Base-by-base conservation (phyloP, 371 early-diverging fungal genomes). In the Mucor lusitanicus region DNA sequence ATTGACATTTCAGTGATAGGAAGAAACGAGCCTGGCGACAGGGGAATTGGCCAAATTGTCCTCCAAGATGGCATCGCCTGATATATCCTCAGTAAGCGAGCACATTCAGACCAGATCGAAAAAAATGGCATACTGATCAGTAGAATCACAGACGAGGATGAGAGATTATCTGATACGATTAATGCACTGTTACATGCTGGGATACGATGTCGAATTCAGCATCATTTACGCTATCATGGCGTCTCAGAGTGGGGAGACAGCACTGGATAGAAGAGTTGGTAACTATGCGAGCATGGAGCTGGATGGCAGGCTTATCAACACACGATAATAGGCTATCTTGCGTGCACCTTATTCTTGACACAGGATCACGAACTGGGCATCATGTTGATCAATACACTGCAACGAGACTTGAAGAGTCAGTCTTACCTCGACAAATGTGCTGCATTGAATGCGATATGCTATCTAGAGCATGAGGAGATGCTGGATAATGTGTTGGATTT, bases 161-260 rank as follows among this genome's bases (percentile, higher is more conserved):
- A 76, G 75, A 50, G 82, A 81, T 32, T 81, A 80, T 42, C 54
- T 87, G 15, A 76, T 75, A 28, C 76, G 84, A 23, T 46, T 83
- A 9, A 79, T 87, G 5, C 83, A 83, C 58, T 80, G 81, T 54
- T 76, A 71, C 40, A 85, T 85, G 78, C 73, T 87, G 28, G 87
- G 86, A 2, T 78, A 84, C 55, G 58, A 78, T 55, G 81, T 84
- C 0, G 81, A 81, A 42, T 85, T 87, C 66, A 80, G 85, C 23
- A 64, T 80, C 9, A 82, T 85, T 53, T 75, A 83, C 67, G 85
- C 87, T 1, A 79, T 87, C 27, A 87, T 82, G 80, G 69, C 81
- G 11, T 73, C 81, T 19, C 87, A 85, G 48, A 83, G 85, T 69
- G 85, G 83, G 6, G 79, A 83, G 33, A 77, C 69, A 3, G 66